These are phyloP conservation scores for Amphibolis antarctica DNA, from an alignment of 106 monocot species.

Conservation along the genomic window DNA sequence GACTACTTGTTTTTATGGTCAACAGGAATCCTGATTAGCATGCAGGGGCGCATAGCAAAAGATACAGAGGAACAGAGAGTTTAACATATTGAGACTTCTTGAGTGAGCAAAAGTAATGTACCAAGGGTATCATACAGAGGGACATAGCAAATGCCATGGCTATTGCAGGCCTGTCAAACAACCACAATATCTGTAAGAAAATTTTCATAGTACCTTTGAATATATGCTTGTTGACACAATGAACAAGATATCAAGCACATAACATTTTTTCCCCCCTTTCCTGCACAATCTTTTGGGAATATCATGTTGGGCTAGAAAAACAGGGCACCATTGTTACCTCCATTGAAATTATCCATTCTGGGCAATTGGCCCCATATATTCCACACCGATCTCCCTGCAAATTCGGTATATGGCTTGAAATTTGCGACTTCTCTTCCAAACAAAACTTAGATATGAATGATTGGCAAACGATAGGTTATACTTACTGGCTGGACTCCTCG, in stretches of 20 bases:
- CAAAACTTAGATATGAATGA: too few species aligned
- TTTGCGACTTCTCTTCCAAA: not conserved
- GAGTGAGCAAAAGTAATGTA: not conserved
- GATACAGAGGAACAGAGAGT: not conserved
- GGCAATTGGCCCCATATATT: conserved; percentile 91
- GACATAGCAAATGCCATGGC: conserved; percentile 83
- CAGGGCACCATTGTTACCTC: conserved; percentile 38
- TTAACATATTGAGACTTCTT: not conserved
- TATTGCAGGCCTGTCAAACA: conserved; percentile 75
- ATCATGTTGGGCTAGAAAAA: too few species aligned
- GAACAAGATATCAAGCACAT: too few species aligned
- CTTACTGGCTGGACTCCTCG: conserved; percentile 49
- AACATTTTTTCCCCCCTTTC: too few species aligned
- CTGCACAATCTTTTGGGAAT: not conserved
- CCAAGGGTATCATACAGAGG: conserved; percentile 83
- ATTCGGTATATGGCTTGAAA: not conserved
- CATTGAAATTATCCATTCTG: conserved; percentile 89
- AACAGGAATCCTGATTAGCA: too few species aligned
- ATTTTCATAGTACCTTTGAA: too few species aligned
- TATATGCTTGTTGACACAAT: too few species aligned
- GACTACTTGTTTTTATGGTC: too few species aligned
- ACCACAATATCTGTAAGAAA: not conserved
- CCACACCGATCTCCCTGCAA: conserved; percentile 83
- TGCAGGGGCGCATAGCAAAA: too few species aligned
- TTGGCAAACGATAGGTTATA: too few species aligned